Percentiles rank a stretch among this genome's conserved stretches.
These are phyloP conservation scores for Pestalotiopsis sp. DNA, from an alignment of 2,329 filamentous ascomycete genomes.

Conservation along the genomic window DNA sequence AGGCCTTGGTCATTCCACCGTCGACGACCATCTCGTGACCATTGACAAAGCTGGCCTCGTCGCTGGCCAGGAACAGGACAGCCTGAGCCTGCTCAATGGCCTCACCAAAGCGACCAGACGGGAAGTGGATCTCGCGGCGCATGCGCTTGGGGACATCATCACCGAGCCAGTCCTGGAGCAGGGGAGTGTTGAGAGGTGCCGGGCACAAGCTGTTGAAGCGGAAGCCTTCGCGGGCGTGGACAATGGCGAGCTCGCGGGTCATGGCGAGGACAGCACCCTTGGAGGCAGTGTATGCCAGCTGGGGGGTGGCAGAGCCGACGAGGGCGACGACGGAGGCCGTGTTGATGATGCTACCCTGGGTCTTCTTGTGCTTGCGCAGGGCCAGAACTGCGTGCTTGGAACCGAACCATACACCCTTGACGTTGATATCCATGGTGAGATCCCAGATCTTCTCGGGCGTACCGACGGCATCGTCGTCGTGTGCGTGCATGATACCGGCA, in stretches of 20 bases:
- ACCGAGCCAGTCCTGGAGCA: constrained; percentile 91
- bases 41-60: constrained; percentile 88
- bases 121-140: constrained; percentile 87
- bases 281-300: constrained; percentile 89
- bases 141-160: constrained; percentile 80
- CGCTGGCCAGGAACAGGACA: constrained; percentile 82
- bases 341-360: constrained; percentile 82
- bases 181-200: constrained; percentile 86
- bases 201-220: constrained; percentile 91
- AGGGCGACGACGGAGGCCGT: constrained; percentile 87
- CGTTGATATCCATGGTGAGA: constrained; percentile 89
- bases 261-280: constrained; percentile 91
- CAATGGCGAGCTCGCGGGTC: constrained; percentile 87
- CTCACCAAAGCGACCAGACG: constrained; percentile 84
- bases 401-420: constrained; percentile 97
- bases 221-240: constrained; percentile 85
- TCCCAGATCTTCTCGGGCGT: constrained; percentile 94
- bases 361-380: constrained; percentile 78
- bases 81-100: constrained; percentile 92
- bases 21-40: constrained; percentile 93
- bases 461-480: constrained; percentile 76
- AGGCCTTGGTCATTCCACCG: constrained; percentile 92
- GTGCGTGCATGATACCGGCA: constrained; percentile 91
- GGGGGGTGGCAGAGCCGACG: constrained; percentile 82
- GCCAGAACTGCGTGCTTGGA: constrained; percentile 87